Percentiles rank a stretch among this genome's conserved stretches.
phyloP scores from a whole-genome alignment of 208 protist genomes.

The Trypanosoma rangeli region DNA sequence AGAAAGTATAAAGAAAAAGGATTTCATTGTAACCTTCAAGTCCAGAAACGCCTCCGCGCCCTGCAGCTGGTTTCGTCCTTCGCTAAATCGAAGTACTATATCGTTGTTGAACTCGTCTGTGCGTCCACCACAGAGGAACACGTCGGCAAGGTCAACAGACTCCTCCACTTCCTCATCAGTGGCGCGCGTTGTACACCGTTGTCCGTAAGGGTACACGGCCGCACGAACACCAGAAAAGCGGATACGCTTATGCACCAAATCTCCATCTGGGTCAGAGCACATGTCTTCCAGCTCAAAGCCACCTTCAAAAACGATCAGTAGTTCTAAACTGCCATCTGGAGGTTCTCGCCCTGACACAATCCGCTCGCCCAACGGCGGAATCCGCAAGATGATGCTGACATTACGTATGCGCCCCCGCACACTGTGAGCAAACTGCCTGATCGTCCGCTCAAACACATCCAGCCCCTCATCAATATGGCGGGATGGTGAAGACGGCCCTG shows the following conservation, averaged over 20 bases:
- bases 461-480: constrained; percentile 25
- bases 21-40: constrained; percentile 20
- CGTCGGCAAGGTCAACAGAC: constrained; percentile 25
- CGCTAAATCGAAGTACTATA: constrained; percentile 21
- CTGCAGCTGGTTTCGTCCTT: background rate
- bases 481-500: background rate
- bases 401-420: constrained; percentile 26
- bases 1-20: constrained; percentile 24
- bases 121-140: constrained; percentile 29
- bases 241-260: constrained; percentile 24
- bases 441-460: constrained; percentile 22
- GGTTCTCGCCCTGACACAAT: constrained; percentile 25
- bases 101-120: constrained; percentile 24
- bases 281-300: constrained; percentile 31
- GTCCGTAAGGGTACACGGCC: constrained; percentile 24
- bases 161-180: constrained; percentile 28
- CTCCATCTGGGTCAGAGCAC: constrained; percentile 15
- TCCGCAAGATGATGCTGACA: constrained; percentile 29
- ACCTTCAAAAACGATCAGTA: constrained; percentile 26
- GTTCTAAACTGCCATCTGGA: constrained; percentile 25
- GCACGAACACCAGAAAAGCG: constrained; percentile 28
- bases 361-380: constrained; percentile 20
- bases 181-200: constrained; percentile 14
- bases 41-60: constrained; percentile 14
- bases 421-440: constrained; percentile 30